Base-by-base conservation (phyloP, 73 alveolate genomes). In the Paraurostyla sp. region DNA sequence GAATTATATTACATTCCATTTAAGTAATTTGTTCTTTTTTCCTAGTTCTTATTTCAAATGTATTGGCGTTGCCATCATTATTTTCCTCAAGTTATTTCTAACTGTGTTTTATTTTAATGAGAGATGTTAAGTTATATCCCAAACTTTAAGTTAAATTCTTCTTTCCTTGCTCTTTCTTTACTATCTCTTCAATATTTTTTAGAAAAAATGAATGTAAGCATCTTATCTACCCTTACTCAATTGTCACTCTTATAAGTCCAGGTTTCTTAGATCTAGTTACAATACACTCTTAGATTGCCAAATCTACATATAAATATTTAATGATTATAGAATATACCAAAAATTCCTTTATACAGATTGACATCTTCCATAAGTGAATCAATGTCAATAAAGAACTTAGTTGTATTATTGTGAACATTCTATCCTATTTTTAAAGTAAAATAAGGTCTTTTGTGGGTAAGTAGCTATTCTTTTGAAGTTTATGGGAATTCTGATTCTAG, bases 211-310 rank as follows among this genome's bases (percentile, higher is more conserved):
- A 65, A 38, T 65, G 35, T 2, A 65, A 38, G 23, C 41, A 38
- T 32, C 60, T 65, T 3, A 65, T 22, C 13, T 65, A 30, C 16
- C 41, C 41, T 38, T 65, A 33, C 36, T 65, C 82, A 11, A 65
- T 42, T 7, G 82, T 65, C 41, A 65, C 13, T 65, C 82, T 65
- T 9, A 65, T 65, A 1, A 65, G 9, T 18, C 82, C 41, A 6
- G 82, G 82, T 38, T 65, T 65, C 58, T 65, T 65, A 35, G 82
- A 65, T 65, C 82, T 65, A 22, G 50, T 65, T 18, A 65, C 46
- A 22, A 65, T 36, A 38, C 82, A 65, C 41, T 65, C 82, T 65
- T 65, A 38, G 41, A 65, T 65, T 16, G 25, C 58, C 35, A 56
- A 65, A 16, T 65, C 82, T 65, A 65, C 1, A 65, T 38, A 38